Evolutionary conservation across 768 basidiomycete genomes (phyloP), one percentile per base, ranked within the genome.

Genomic region (Tylopilus plumbeoviolaceoides): DNA sequence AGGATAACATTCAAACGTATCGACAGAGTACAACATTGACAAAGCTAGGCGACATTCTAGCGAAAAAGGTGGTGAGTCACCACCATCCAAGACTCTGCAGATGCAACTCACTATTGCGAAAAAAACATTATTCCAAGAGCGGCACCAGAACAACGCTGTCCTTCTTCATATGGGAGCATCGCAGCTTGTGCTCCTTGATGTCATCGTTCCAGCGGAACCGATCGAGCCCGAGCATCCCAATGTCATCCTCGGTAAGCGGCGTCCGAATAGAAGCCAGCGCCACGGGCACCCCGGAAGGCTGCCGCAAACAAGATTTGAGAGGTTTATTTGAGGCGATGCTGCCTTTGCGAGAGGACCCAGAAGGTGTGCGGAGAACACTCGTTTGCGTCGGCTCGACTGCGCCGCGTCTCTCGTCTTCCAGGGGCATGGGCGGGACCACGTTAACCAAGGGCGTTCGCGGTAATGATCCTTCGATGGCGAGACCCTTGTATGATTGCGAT

Each of bases 161-260:
- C 18, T 59, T 54, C 23, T 54, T 66, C 27, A 43, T 44, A 7
- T 68, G 61, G 38, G 38, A 38, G 38, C n/a, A 38, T 38, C 38
- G 38, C 38, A 38, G n/a, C 12, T 43, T 58, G 6, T 48, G 28
- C 18, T 63, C 66, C 20, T 53, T 56, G 35, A 35, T 20, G 9
- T 58, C 54, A 4, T 63, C 51, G 30, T 42, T 54, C 62, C 59
- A 68, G 21, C 30, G 44, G 33, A 64, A 67, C 11, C 55, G 56
- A 41, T 67, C 60, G 4, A 69, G 64, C 38, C 64, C 61, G 7
- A 66, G 48, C n/a, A 62, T 55, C n/a, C 64, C 53, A 41, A 66
- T 56, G 14, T 62, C 62, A 1, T 55, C 48, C 0, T 63, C 57
- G 18, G 55, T 58, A 14, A 47, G 42, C 0, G 60, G 62, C 3